Conservation (phyloP, 805 yeast genomes). For the Suhomyces canberraensis region DNA sequence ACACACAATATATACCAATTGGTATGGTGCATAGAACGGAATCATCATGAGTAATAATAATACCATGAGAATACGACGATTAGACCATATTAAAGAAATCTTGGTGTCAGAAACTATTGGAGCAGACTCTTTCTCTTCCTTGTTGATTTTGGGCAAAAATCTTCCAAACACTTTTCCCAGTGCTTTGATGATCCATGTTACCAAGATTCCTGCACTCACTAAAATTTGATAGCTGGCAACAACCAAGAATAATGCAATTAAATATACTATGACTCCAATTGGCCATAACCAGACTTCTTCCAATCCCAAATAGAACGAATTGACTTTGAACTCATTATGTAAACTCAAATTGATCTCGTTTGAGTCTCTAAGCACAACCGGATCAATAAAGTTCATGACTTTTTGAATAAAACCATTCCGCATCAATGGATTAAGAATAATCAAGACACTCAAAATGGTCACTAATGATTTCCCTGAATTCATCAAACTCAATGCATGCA, state of each 20-base stretch:
- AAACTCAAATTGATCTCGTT: slow-evolving; percentile 41
- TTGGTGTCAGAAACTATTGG: neutral
- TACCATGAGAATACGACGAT: slow-evolving; percentile 26
- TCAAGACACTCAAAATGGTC: slow-evolving; percentile 19
- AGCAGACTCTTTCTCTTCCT: neutral
- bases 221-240: slow-evolving; percentile 29
- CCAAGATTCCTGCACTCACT: slow-evolving; percentile 8
- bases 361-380: slow-evolving; percentile 47
- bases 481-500: slow-evolving; percentile 35
- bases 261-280: slow-evolving; percentile 55
- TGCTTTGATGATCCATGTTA: neutral
- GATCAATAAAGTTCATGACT: slow-evolving; percentile 48
- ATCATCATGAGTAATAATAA: slow-evolving; percentile 43
- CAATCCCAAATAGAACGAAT: slow-evolving; percentile 66
- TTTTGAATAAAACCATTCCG: slow-evolving; percentile 33
- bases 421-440: slow-evolving; percentile 38
- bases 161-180: neutral
- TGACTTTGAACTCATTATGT: slow-evolving; percentile 33
- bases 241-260: slow-evolving; percentile 45
- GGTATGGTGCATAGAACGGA: slow-evolving; percentile 72
- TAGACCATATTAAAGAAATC: slow-evolving; percentile 1
- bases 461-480: slow-evolving; percentile 18
- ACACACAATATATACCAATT: slow-evolving; percentile 66
- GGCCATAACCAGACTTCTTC: slow-evolving; percentile 54
- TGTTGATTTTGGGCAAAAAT: neutral